Conservation (phyloP, 2,329 filamentous ascomycete species). For the Raffaelea ambrosiae region DNA sequence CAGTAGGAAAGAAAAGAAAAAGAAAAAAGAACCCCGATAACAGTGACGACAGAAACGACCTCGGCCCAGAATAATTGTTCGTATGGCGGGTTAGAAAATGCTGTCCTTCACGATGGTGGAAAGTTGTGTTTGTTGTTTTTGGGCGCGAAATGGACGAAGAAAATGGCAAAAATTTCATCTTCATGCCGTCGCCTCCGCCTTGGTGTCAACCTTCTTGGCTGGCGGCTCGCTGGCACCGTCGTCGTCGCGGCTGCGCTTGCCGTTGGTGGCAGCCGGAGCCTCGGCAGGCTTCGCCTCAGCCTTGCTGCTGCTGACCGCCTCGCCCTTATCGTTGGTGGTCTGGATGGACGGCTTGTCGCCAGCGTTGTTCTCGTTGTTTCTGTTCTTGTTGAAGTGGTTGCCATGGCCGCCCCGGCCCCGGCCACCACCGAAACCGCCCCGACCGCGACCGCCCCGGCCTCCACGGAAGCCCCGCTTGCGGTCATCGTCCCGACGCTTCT, state of each 20-base stretch:
- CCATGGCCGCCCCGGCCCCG: conserved; percentile 29
- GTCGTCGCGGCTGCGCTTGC: conserved; percentile 45
- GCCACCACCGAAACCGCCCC: conserved; percentile 25
- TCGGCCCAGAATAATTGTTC: too few relatives aligned
- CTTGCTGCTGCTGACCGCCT: conserved; percentile 15
- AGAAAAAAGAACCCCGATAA: neutral
- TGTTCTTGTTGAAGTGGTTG: conserved; percentile 25
- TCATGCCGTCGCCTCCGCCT: conserved; percentile 18
- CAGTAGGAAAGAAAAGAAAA: too few relatives aligned
- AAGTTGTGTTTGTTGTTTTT: too few relatives aligned
- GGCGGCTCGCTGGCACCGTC: conserved; percentile 32
- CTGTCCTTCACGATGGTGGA: too few relatives aligned
- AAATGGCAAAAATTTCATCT: too few relatives aligned
- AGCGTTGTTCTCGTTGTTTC: conserved; percentile 19
- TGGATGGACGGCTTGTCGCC: conserved; percentile 35
- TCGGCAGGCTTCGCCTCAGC: conserved; percentile 17
- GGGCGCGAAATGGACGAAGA: too few relatives aligned
- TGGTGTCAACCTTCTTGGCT: conserved; percentile 55
- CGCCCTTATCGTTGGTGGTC: conserved; percentile 26
- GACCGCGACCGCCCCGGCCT: conserved; percentile 19
- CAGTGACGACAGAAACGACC: neutral
- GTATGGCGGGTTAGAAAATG: too few relatives aligned
- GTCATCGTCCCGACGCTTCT: conserved; percentile 53
- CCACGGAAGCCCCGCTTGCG: conserved; percentile 51
- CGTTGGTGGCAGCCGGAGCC: conserved; percentile 21